Evolutionary conservation across 176 grass and related monocot genomes (phyloP).

Genomic region (Oropetium thomaeum): DNA sequence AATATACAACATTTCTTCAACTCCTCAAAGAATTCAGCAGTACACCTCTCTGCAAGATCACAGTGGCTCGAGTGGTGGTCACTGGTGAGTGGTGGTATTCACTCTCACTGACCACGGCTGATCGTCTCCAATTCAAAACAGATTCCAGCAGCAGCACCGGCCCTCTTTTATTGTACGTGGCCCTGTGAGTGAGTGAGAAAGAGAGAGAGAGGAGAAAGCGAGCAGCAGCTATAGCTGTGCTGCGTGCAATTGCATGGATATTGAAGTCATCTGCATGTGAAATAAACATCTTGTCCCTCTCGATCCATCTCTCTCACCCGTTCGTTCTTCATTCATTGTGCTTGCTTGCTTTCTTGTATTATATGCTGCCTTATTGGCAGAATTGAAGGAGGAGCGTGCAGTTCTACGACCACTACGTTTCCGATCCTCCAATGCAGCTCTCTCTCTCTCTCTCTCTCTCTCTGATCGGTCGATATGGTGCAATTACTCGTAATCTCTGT

Average conservation of each 20-base stretch:
- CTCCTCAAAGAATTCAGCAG: conserved; percentile 39
- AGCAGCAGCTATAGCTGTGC: neutral
- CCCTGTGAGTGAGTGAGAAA: no score
- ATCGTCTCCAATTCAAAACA: conserved; percentile 51
- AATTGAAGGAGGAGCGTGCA: neutral
- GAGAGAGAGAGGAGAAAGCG: no score
- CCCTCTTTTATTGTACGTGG: conserved; percentile 28
- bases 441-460: no score
- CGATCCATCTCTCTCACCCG: conserved; percentile 23
- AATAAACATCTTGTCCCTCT: conserved; percentile 64
- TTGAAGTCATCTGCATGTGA: conserved; percentile 50
- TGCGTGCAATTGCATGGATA: conserved; percentile 42
- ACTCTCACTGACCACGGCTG: conserved; percentile 40
- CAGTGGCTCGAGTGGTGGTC: conserved; percentile 25
- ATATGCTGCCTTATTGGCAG: neutral
- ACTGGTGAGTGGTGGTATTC: conserved; percentile 28
- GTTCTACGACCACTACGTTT: neutral
- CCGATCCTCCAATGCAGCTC: neutral
- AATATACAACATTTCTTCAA: conserved; percentile 29
- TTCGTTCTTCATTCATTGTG: conserved; percentile 19
- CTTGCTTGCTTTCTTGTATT: neutral
- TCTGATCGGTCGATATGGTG: no score
- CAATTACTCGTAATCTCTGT: no score
- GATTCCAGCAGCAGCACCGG: neutral
- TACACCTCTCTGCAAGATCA: conserved; percentile 8